phyloP scores from a whole-genome alignment of 768 basidiomycete species.

The Agrocybe pediades region DNA sequence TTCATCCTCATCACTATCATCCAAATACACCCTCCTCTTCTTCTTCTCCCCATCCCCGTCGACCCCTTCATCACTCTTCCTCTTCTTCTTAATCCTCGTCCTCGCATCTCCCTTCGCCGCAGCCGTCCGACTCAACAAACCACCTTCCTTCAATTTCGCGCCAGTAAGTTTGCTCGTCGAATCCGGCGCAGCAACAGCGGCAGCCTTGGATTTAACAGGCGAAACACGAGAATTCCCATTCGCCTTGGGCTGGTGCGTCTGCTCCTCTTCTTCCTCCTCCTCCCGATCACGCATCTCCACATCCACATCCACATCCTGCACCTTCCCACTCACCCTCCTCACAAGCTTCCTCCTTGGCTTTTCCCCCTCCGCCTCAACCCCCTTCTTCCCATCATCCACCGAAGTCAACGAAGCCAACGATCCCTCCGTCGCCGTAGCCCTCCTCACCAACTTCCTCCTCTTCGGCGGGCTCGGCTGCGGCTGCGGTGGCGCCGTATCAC shows the following conservation, averaged over 20 bases:
- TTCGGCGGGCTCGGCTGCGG: neutral
- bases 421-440: neutral
- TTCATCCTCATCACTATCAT: constrained; percentile 13
- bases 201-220: no score
- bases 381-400: constrained; percentile 4
- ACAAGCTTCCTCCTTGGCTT: constrained; percentile 5
- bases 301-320: neutral
- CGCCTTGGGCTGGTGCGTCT: no score
- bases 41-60: constrained; percentile 15
- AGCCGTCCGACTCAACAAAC: constrained; percentile 18
- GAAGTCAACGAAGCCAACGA: neutral
- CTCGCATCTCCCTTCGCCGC: constrained; percentile 26
- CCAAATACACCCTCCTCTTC: no score
- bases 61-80: constrained; percentile 6
- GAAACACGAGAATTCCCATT: no score
- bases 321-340: constrained; percentile 1
- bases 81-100: constrained; percentile 25
- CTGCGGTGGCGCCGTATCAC: neutral
- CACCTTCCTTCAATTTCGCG: neutral
- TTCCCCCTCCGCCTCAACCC: neutral
- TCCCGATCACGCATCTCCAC: neutral
- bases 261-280: no score
- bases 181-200: neutral
- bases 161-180: neutral
- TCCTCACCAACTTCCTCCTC: neutral